These are phyloP conservation scores for Tricholoma sp. DNA, from an alignment of 768 basidiomycete genomes.

Conservation along the genomic window DNA sequence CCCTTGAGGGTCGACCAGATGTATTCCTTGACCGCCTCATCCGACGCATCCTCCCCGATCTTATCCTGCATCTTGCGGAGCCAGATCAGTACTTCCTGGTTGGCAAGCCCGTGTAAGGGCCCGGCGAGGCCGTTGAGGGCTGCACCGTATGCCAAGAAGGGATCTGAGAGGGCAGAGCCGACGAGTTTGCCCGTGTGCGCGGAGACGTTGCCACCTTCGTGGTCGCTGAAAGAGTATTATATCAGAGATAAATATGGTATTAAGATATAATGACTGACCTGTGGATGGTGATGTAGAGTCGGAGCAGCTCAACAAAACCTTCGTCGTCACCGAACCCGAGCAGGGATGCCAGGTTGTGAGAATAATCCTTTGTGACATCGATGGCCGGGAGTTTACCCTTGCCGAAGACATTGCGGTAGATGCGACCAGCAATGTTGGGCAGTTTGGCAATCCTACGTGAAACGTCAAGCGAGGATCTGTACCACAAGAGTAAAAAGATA, in stretches of 20 bases:
- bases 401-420: constrained; percentile 85
- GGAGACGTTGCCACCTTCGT: constrained; percentile 98
- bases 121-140: constrained; percentile 95
- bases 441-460: constrained; percentile 85
- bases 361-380: constrained; percentile 81
- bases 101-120: constrained; percentile 93
- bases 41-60: constrained; percentile 80
- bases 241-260: not conserved
- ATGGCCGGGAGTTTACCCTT: constrained; percentile 84
- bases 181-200: constrained; percentile 92
- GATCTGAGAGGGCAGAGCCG: constrained; percentile 94
- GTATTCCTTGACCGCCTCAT: constrained; percentile 88
- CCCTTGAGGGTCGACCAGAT: constrained; percentile 92
- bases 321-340: constrained; percentile 88
- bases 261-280: constrained; percentile 37
- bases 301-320: constrained; percentile 89
- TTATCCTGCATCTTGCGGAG: constrained; percentile 87
- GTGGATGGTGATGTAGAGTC: constrained; percentile 97
- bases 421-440: constrained; percentile 92
- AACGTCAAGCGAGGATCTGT: constrained; percentile 1
- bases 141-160: constrained; percentile 92
- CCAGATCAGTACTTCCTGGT: constrained; percentile 97
- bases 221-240: constrained; percentile 51
- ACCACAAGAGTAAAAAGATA: constrained; percentile 7
- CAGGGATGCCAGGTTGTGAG: constrained; percentile 81